Conservation (phyloP, 2,329 filamentous ascomycete genomes). For the Penicillium palitans region DNA sequence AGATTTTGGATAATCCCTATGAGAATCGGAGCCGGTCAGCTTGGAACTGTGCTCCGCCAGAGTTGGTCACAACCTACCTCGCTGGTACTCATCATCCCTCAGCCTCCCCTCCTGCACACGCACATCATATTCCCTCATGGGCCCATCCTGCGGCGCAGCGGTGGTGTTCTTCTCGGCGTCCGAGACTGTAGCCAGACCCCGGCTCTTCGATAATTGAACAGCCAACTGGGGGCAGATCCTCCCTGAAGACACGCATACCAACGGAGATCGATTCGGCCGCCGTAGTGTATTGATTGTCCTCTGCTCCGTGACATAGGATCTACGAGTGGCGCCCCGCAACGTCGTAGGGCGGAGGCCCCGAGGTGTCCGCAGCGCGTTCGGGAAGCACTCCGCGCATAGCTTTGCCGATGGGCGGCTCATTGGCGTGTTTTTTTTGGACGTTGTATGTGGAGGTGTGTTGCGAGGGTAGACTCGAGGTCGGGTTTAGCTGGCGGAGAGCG, state of each 20-base stretch:
- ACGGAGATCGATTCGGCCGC: background rate
- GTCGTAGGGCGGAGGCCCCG: conserved; percentile 19
- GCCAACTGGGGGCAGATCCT: conserved; percentile 18
- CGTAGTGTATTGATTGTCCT: conserved; percentile 14
- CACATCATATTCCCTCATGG: conserved; percentile 83
- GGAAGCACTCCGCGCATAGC: conserved; percentile 33
- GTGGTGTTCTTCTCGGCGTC: conserved; percentile 13
- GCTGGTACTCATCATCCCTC: conserved; percentile 85
- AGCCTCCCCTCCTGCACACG: conserved; percentile 73
- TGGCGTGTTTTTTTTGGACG: conserved; percentile 2
- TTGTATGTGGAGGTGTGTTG: conserved; percentile 5
- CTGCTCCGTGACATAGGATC: conserved; percentile 21
- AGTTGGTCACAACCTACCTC: conserved; percentile 58
- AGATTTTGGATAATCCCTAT: conserved; percentile 83
- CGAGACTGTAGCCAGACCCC: conserved; percentile 22
- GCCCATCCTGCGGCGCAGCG: conserved; percentile 54
- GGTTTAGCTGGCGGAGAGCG: background rate
- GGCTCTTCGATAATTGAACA: conserved; percentile 18
- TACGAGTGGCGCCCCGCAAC: conserved; percentile 18
- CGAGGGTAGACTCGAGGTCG: background rate
- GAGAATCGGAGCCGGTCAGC: background rate
- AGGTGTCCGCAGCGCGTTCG: conserved; percentile 27
- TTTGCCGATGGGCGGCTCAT: conserved; percentile 36
- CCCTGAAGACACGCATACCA: background rate
- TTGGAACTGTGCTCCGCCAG: background rate